phyloP scores from a whole-genome alignment of 345 rosid genomes.

The Rhodamnia argentea region DNA sequence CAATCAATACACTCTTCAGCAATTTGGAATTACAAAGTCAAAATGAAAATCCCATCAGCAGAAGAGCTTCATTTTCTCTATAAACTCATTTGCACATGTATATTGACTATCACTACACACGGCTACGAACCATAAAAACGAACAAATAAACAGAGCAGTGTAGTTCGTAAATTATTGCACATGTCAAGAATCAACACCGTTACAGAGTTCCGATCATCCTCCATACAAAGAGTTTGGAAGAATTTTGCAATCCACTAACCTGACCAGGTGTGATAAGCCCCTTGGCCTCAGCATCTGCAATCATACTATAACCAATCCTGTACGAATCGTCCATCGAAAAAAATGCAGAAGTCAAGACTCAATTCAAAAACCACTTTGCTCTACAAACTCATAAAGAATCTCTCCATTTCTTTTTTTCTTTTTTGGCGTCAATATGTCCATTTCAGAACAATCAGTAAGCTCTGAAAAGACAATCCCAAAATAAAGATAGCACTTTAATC shows the following conservation, averaged over 20 bases:
- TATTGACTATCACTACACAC: neutral
- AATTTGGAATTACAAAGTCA: neutral
- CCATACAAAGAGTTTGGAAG: neutral
- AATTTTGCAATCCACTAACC: constrained; percentile 19
- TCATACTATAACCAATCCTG: constrained; percentile 94
- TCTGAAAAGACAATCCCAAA: neutral
- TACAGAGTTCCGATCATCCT: neutral
- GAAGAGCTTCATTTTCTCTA: neutral
- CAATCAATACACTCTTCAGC: constrained; percentile 70
- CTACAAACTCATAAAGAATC: neutral
- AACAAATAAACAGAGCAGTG: neutral
- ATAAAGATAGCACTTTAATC: neutral
- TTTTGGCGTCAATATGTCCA: neutral
- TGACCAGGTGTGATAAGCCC: constrained; percentile 73
- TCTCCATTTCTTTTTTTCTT: neutral
- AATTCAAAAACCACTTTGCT: neutral
- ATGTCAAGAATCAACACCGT: neutral
- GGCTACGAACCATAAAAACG: neutral
- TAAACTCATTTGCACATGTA: neutral
- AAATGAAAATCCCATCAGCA: neutral
- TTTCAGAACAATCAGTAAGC: neutral
- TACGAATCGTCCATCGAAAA: neutral
- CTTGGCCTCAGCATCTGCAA: constrained; percentile 69
- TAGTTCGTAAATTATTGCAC: neutral
- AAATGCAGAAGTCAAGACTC: neutral